Evolutionary conservation across 192 early-diverging fungal species (phyloP).

Genomic region (Coemansia furcata): DNA sequence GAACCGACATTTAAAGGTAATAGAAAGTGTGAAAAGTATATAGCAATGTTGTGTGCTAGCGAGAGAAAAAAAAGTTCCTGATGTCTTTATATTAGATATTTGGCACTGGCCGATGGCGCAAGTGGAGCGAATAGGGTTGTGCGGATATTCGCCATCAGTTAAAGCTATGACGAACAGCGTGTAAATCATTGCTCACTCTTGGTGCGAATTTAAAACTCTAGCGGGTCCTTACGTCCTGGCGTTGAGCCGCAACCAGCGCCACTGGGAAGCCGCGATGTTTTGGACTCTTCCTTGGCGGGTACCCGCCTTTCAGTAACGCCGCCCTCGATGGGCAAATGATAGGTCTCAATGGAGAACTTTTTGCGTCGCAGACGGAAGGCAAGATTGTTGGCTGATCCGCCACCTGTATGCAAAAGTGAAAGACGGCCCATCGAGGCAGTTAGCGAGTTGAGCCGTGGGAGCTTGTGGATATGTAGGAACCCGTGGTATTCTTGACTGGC

Average conservation of each 20-base stretch:
- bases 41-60: not conserved
- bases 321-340: constrained; percentile 92
- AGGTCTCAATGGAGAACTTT: constrained; percentile 88
- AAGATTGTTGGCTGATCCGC: constrained; percentile 63
- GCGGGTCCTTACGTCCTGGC: constrained; percentile 46
- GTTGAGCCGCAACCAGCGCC: constrained; percentile 50
- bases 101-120: constrained; percentile 11
- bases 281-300: constrained; percentile 26
- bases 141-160: not conserved
- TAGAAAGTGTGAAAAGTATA: not conserved
- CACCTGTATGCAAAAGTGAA: constrained; percentile 59
- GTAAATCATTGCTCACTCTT: not conserved
- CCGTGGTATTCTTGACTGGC: constrained; percentile 76
- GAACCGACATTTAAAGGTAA: constrained; percentile 23
- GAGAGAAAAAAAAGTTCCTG: not conserved
- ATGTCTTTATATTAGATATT: not conserved
- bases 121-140: not conserved
- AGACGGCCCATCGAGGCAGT: constrained; percentile 67
- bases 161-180: not conserved
- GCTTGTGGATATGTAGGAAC: constrained; percentile 80
- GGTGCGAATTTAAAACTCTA: constrained; percentile 49
- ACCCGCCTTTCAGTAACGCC: constrained; percentile 68
- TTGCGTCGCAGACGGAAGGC: constrained; percentile 89
- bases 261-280: not conserved
- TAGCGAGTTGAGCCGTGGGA: constrained; percentile 75